A percentile compares a stretch with the other conserved stretches of the same genome.
Conservation (phyloP, 345 rosid species). For the Theobroma cacao region DNA sequence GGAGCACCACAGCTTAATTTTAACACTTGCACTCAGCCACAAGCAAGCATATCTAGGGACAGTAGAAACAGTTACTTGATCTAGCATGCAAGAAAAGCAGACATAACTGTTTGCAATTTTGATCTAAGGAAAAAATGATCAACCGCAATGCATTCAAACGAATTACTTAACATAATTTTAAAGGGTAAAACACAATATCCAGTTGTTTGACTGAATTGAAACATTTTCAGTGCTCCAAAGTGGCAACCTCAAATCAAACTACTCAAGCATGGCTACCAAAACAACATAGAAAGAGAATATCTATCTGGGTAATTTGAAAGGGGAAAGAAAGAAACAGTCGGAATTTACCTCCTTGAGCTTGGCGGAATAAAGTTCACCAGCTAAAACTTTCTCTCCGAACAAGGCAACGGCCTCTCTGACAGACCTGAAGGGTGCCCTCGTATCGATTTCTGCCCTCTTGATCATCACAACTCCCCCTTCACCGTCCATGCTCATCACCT, state of each 20-base stretch:
- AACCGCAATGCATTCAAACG: background rate
- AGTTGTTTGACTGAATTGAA: background rate
- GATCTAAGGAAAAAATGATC: no score
- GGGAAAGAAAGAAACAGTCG: background rate
- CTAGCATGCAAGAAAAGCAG: background rate
- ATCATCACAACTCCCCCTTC: constrained; percentile 24
- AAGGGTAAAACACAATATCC: background rate
- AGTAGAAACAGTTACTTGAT: background rate
- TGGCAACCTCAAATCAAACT: background rate
- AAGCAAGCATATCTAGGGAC: constrained; percentile 15
- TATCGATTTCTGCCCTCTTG: constrained; percentile 73
- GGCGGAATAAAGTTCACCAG: constrained; percentile 53
- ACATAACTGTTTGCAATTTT: background rate
- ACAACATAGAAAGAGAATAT: background rate
- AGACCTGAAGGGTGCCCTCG: constrained; percentile 66
- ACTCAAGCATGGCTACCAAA: background rate
- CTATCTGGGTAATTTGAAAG: background rate
- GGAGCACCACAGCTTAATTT: background rate
- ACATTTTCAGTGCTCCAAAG: background rate
- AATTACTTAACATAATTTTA: background rate
- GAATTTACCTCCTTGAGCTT: constrained; percentile 51
- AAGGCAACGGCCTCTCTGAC: constrained; percentile 79
- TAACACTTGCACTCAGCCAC: constrained; percentile 10
- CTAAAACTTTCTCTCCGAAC: constrained; percentile 76
- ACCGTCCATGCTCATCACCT: constrained; percentile 22